Evolutionary conservation across 169 alveolate genomes (phyloP).

Genomic region (Cryptosporidium ryanae): DNA sequence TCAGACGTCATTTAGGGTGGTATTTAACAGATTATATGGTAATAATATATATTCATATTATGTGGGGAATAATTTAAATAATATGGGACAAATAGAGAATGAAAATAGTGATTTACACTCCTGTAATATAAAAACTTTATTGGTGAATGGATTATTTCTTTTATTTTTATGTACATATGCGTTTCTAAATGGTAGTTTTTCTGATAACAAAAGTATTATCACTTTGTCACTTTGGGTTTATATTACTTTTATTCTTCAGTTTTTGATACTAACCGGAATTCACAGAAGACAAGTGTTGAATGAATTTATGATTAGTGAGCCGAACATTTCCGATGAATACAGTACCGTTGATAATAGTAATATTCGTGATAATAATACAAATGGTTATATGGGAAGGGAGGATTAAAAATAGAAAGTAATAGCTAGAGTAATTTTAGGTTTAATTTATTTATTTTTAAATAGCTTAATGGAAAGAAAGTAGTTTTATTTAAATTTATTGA

Average conservation of each 20-base stretch:
- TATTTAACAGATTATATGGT: constrained; percentile 37
- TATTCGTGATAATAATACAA: too few relatives aligned
- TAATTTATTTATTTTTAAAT: too few relatives aligned
- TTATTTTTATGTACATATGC: constrained; percentile 12
- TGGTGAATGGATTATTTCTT: constrained; percentile 31
- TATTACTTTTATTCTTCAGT: constrained; percentile 25
- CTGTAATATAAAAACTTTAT: constrained; percentile 3
- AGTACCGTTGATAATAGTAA: too few relatives aligned
- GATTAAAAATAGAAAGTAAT: too few relatives aligned
- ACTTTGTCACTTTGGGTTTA: constrained; percentile 47
- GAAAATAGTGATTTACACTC: neutral
- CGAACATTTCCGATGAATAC: neutral
- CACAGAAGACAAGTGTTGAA: constrained; percentile 35
- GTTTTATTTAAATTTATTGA: too few relatives aligned
- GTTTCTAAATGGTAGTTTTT: constrained; percentile 3
- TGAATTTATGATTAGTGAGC: constrained; percentile 26
- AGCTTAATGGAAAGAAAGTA: too few relatives aligned
- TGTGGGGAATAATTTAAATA: neutral
- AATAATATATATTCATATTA: constrained; percentile 15
- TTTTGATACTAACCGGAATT: constrained; percentile 45
- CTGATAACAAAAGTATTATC: constrained; percentile 36
- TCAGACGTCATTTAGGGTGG: constrained; percentile 3
- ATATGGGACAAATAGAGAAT: too few relatives aligned
- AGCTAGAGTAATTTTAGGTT: too few relatives aligned
- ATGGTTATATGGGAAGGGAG: too few relatives aligned